Conservation (phyloP, 2,329 filamentous ascomycete genomes). For the Clarireedia homoeocarpa region DNA sequence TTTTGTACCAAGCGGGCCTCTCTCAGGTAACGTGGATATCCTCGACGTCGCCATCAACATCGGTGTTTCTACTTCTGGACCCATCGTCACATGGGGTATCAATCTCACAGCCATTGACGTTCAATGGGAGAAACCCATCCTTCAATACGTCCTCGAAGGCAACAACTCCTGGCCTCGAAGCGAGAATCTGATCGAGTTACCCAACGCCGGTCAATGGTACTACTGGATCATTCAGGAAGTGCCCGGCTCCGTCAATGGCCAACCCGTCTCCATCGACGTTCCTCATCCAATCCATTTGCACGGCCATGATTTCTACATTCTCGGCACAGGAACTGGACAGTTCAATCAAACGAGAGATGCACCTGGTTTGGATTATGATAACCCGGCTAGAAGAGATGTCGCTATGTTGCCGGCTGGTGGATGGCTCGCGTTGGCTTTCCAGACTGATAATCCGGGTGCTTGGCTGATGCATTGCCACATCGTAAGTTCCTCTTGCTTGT, state of each 20-base stretch:
- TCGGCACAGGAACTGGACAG: slow-evolving; percentile 24
- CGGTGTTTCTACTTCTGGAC: slow-evolving; percentile 2
- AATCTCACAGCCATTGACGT: slow-evolving; percentile 27
- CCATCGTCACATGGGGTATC: slow-evolving; percentile 12
- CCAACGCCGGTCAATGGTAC: slow-evolving; percentile 10
- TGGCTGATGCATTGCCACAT: slow-evolving; percentile 23
- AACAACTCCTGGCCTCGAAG: slow-evolving; percentile 14
- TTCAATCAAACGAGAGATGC: slow-evolving; percentile 3
- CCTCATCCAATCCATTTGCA: slow-evolving; percentile 38
- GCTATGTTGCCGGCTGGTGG: slow-evolving; percentile 33
- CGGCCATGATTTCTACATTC: slow-evolving; percentile 37
- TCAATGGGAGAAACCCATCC: slow-evolving; percentile 35
- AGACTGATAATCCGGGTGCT: slow-evolving; percentile 31
- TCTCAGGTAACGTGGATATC: background rate
- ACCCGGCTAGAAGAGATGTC: slow-evolving; percentile 43
- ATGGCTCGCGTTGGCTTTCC: slow-evolving; percentile 15
- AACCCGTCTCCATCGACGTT: background rate
- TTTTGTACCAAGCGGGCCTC: slow-evolving; percentile 4
- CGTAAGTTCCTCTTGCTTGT: background rate
- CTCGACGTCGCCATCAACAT: slow-evolving; percentile 8
- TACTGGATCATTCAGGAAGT: slow-evolving; percentile 15
- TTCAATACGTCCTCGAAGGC: slow-evolving; percentile 29
- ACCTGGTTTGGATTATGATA: slow-evolving; percentile 22
- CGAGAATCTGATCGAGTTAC: slow-evolving; percentile 12
- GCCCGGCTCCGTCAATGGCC: background rate